These are phyloP conservation scores for Tricladium varicosporioides DNA, from an alignment of 2,329 filamentous ascomycete genomes.

Conservation along the genomic window DNA sequence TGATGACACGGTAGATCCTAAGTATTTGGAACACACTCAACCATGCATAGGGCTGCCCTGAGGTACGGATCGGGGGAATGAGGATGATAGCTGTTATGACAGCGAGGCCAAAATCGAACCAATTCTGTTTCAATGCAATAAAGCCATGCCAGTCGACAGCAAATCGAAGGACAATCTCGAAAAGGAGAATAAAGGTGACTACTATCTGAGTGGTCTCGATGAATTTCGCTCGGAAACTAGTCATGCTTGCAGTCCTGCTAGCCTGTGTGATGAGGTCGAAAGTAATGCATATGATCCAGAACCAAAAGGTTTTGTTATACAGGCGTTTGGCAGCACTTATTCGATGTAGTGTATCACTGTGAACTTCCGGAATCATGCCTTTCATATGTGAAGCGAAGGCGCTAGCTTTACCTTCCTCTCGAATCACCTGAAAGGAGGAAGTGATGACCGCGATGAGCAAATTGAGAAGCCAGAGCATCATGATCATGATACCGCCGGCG, in stretches of 20 bases:
- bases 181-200: conserved; percentile 73
- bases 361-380: conserved; percentile 23
- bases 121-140: conserved; percentile 68
- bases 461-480: conserved; percentile 96
- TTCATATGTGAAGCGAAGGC: conserved; percentile 81
- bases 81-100: conserved; percentile 82
- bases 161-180: conserved; percentile 82
- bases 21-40: conserved; percentile 91
- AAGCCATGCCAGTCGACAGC: conserved; percentile 78
- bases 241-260: conserved; percentile 75
- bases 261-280: conserved; percentile 79
- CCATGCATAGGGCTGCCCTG: conserved; percentile 76
- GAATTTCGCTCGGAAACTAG: conserved; percentile 54
- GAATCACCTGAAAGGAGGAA: conserved; percentile 95
- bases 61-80: conserved; percentile 73
- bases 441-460: conserved; percentile 95
- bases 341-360: conserved; percentile 40
- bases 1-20: conserved; percentile 85
- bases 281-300: conserved; percentile 81
- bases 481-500: conserved; percentile 74
- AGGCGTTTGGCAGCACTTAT: conserved; percentile 59
- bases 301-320: conserved; percentile 69
- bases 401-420: conserved; percentile 91
- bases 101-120: conserved; percentile 77
- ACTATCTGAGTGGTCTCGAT: conserved; percentile 72